phyloP scores from a whole-genome alignment of 1,284 basidiomycete genomes.

The Exobasidium cylindrosporum region DNA sequence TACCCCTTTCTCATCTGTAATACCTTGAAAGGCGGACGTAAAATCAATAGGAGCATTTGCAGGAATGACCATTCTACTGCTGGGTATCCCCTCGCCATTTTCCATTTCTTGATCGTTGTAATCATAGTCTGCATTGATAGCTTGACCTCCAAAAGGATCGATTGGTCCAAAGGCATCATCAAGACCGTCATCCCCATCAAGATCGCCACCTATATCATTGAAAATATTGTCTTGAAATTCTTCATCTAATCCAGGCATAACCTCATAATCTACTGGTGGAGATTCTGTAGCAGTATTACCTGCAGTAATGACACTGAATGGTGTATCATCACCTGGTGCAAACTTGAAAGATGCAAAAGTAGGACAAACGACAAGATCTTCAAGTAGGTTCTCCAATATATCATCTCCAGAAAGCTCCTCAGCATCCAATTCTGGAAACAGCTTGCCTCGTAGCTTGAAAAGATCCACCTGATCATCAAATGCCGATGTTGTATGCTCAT shows the following conservation, averaged over 20 bases:
- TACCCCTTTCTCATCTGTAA: constrained; percentile 14
- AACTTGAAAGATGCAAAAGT: constrained; percentile 15
- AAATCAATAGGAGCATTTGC: constrained; percentile 11
- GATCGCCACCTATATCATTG: not conserved
- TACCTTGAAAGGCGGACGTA: constrained; percentile 15
- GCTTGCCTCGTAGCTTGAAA: constrained; percentile 11
- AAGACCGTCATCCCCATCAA: constrained; percentile 26
- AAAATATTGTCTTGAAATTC: constrained; percentile 7
- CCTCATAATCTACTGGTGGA: not conserved
- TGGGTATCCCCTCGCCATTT: not conserved
- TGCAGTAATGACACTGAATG: constrained; percentile 4
- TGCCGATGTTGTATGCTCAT: not conserved
- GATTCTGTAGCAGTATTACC: not conserved
- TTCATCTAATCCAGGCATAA: not conserved
- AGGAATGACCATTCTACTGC: not conserved
- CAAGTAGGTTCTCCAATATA: constrained; percentile 2
- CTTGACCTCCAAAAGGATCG: constrained; percentile 42
- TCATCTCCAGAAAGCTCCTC: not conserved
- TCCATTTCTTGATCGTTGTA: constrained; percentile 24
- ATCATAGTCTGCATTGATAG: constrained; percentile 15
- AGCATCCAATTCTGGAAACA: constrained; percentile 2
- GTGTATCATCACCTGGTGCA: constrained; percentile 11
- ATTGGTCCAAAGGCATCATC: constrained; percentile 44
- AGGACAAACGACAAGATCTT: constrained; percentile 12
- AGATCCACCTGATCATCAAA: constrained; percentile 16